A percentile compares a stretch with the other conserved stretches of the same genome.
Conservation (phyloP, 2,329 filamentous ascomycete species). For the Calonectria multiphialidica region DNA sequence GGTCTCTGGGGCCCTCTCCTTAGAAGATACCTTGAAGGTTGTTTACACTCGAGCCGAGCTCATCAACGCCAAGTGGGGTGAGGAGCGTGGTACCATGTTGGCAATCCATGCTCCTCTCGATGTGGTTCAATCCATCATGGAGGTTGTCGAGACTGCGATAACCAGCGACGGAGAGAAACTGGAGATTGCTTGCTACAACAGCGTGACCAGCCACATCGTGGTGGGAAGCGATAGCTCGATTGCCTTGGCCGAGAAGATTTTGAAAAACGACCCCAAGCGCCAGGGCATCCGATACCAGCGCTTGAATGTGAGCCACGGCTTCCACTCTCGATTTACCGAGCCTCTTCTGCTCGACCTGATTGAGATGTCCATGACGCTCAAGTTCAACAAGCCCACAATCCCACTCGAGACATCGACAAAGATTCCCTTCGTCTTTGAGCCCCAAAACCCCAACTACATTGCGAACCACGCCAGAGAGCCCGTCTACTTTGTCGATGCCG, state of each 20-base stretch:
- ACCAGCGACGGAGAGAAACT: conserved; percentile 15
- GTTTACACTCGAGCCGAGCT: conserved; percentile 46
- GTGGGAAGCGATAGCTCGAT: conserved; percentile 19
- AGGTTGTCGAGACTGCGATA: conserved; percentile 7
- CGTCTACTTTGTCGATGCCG: conserved; percentile 28
- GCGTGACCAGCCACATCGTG: conserved; percentile 23
- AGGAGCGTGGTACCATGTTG: conserved; percentile 52
- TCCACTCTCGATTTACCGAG: conserved; percentile 29
- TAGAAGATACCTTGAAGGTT: conserved; percentile 47
- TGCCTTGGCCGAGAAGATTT: conserved; percentile 12
- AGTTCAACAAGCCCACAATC: conserved; percentile 22
- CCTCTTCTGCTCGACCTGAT: conserved; percentile 21
- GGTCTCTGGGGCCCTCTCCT: conserved; percentile 46
- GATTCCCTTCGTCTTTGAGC: not conserved
- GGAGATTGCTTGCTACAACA: conserved; percentile 36
- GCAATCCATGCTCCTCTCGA: conserved; percentile 37
- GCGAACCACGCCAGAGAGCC: conserved; percentile 29
- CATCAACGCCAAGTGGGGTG: conserved; percentile 47
- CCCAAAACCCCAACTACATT: conserved; percentile 13
- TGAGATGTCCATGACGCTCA: conserved; percentile 9
- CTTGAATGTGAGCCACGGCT: conserved; percentile 28
- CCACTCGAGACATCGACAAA: conserved; percentile 27
- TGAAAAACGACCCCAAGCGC: conserved; percentile 16
- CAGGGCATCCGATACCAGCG: conserved; percentile 26
- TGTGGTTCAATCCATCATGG: conserved; percentile 21